Evolutionary conservation across 768 basidiomycete genomes (phyloP), one percentile per base, ranked within the genome.

Genomic region (Tephrocybe sp.): DNA sequence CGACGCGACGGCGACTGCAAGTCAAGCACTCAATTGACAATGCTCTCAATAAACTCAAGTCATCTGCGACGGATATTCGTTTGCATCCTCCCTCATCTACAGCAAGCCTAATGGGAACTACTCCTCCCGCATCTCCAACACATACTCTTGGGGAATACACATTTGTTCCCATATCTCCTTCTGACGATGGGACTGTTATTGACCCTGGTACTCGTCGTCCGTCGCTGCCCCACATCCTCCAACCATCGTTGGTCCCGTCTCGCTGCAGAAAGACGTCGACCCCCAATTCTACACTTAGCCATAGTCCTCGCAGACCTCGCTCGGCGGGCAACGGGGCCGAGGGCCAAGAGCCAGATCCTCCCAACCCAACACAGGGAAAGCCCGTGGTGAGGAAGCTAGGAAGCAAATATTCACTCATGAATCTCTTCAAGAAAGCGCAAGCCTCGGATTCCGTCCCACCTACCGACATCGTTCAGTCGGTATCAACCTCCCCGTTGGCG

Each of bases 1-100:
- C 72, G 40, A 60, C 69, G 33, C 72, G 77, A 36, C 75, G 71
- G 59, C 78, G 82, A 31, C 55, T 92, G 34, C 83, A 84, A 49
- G 77, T 91, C 53, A 91, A 92, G 65, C 82, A 83, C 35, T 91
- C 89, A 1, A 80, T 90, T 52, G 90, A 92, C 63, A 86, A 83
- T 38, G 81, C 84, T 4, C 70, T 88, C 56, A 76, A 81, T 48
- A 74, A 78, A 64, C 65, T 78, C 54, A 77, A 72, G 56, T 65
- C 73, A 4, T 60, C 62, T 42, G 49, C 60, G 3, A 49, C 56
- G 30, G 57, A 57, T 26, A 52, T 61, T n/a, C 61, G 35, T 58
- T 69, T 41, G 60, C 70, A 26, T 71, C 66, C 47, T 56, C 63
- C 44, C 30, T 48, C 56, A 13, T 49, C 49, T 31, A 49, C 51